Base-by-base conservation (phyloP, 768 basidiomycete genomes). In the Trametes villosa region DNA sequence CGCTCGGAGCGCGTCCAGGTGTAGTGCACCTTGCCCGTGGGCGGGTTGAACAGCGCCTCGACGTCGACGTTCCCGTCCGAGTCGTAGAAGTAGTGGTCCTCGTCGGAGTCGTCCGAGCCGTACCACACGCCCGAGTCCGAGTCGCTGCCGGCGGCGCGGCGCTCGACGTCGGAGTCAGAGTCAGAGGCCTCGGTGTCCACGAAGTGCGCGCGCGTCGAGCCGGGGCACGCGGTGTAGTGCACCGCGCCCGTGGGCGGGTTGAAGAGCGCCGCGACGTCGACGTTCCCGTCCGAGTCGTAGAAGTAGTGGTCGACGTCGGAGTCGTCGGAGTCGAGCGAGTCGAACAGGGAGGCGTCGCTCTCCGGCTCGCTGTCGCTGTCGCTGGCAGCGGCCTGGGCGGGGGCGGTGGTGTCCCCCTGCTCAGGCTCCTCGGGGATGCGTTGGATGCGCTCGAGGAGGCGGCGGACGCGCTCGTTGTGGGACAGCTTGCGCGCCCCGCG, bases 231-330 rank as follows among this genome's bases (percentile, higher is more conserved):
- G 42, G 33, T 29, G 34, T 59, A 52, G 42, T 52, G 51, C 33
- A 46, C 49, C 29, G 22, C 17, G 40, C 15, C n/a, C 22, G 29
- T 26, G 26, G 52, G 40, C 26, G 44, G 24, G 9, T 20, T 4
- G 12, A 22, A n/a, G n/a, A 9, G 33, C n/a, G 54, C 31, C 20
- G 5, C 34, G 18, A n/a, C 15, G 55, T 36, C 45, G 29, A 29
- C 24, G 46, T n/a, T 31, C 3, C 42, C 55, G 24, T 53, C 22
- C 24, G 18, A 27, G 31, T 53, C 52, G 38, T 18, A 36, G 52
- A 40, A 49, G 31, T 49, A 49, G 30, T n/a, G 48, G 48, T 50
- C 48, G 31, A 15, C 44, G 33, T 56, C 54, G 4, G 45, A 29
- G 44, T 27, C 26, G n/a, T n/a, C n/a, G n/a, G n/a, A n/a, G n/a